phyloP scores from a whole-genome alignment of 768 basidiomycete genomes.

The Boletus insuetus region DNA sequence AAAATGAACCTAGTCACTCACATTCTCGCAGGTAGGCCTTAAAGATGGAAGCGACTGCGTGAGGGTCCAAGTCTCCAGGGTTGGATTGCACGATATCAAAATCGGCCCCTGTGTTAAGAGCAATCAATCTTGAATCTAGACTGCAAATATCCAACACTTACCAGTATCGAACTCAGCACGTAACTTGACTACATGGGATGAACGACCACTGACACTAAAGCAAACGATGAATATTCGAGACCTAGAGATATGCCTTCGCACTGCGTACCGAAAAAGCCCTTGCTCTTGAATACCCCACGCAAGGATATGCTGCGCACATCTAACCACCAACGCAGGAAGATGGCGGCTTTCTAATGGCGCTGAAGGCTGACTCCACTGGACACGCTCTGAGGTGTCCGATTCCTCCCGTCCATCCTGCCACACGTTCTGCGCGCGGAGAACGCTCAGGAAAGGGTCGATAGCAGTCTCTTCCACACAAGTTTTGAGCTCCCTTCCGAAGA shows the following conservation, averaged over 20 bases:
- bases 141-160: slow-evolving; percentile 24
- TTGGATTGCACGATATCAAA: slow-evolving; percentile 75
- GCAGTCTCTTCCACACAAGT: slow-evolving; percentile 57
- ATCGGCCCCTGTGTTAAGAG: slow-evolving; percentile 62
- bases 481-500: slow-evolving; percentile 65
- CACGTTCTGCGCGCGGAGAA: slow-evolving; percentile 6
- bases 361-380: slow-evolving; percentile 19
- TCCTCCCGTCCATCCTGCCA: not conserved
- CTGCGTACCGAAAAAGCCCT: slow-evolving; percentile 74
- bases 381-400: not conserved
- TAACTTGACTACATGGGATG: slow-evolving; percentile 74
- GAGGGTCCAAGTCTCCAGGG: slow-evolving; percentile 89
- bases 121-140: slow-evolving; percentile 4
- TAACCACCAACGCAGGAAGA: slow-evolving; percentile 73
- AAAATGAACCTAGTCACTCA: slow-evolving; percentile 42
- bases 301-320: slow-evolving; percentile 80
- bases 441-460: slow-evolving; percentile 29
- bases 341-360: slow-evolving; percentile 44
- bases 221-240: slow-evolving; percentile 7
- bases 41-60: slow-evolving; percentile 90
- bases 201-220: slow-evolving; percentile 74
- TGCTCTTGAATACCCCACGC: slow-evolving; percentile 85
- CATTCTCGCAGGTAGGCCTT: slow-evolving; percentile 91
- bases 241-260: not conserved
- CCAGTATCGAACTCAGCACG: slow-evolving; percentile 82